These are phyloP conservation scores for Wickerhamiella cacticola DNA, from an alignment of 805 yeast genomes.

Conservation along the genomic window DNA sequence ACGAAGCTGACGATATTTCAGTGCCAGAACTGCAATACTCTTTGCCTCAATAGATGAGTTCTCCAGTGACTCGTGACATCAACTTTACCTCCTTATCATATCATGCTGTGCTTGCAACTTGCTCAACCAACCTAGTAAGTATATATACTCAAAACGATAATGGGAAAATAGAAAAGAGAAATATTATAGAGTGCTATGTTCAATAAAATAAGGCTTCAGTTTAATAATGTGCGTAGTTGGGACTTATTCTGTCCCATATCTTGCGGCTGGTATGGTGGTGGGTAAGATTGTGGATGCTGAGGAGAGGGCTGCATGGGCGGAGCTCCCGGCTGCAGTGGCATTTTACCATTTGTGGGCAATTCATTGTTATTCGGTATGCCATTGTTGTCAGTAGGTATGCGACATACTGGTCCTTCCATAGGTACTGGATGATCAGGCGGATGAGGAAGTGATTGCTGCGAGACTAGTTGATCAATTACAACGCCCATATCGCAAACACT, in stretches of 20 bases:
- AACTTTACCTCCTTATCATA: too few species aligned
- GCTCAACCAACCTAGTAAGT: too few species aligned
- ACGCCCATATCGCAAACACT: constrained; percentile 8
- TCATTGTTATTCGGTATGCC: not conserved
- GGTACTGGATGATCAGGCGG: not conserved
- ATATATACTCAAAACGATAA: too few species aligned
- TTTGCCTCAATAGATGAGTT: too few species aligned
- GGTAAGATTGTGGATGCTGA: not conserved
- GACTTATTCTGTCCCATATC: not conserved
- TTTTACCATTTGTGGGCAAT: not conserved
- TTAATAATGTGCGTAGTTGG: constrained; percentile 6
- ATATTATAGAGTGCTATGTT: not conserved
- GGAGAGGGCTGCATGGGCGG: not conserved
- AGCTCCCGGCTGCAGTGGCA: not conserved
- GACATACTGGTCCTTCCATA: not conserved
- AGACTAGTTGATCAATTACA: constrained; percentile 4
- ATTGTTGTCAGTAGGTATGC: not conserved
- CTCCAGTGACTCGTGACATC: too few species aligned
- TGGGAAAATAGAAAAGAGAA: not conserved
- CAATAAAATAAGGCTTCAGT: not conserved
- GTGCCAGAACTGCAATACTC: too few species aligned
- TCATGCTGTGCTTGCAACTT: too few species aligned
- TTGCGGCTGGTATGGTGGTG: not conserved
- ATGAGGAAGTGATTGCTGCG: not conserved
- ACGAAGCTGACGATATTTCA: too few species aligned